A percentile compares a stretch with the other conserved stretches of the same genome.
phyloP scores from a whole-genome alignment of 306 rosid genomes.

The Sphenostylis stenocarpa region DNA sequence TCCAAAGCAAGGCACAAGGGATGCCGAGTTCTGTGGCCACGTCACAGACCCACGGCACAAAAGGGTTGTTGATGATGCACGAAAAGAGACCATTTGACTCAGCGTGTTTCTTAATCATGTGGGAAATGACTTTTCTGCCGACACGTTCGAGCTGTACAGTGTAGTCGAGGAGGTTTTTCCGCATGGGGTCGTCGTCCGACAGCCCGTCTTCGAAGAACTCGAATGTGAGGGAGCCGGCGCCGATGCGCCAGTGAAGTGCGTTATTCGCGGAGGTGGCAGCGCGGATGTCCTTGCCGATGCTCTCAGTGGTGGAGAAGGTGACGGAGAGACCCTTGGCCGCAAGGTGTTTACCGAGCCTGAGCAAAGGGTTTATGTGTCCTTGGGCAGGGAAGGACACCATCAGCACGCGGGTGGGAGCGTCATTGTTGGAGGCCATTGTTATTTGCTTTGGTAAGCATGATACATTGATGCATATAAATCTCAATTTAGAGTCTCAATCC shows the following conservation, averaged over 20 bases:
- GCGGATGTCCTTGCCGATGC: slow-evolving; percentile 33
- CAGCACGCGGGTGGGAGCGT: slow-evolving; percentile 35
- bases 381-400: slow-evolving; percentile 57
- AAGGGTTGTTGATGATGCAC: slow-evolving; percentile 53
- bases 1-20: slow-evolving; percentile 52
- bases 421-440: neutral
- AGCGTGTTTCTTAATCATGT: slow-evolving; percentile 31
- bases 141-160: slow-evolving; percentile 33
- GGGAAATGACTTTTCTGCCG: slow-evolving; percentile 30
- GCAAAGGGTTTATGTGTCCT: slow-evolving; percentile 59
- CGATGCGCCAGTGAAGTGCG: slow-evolving; percentile 13
- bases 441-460: no score
- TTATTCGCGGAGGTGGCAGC: neutral
- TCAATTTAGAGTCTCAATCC: no score
- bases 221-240: slow-evolving; percentile 47
- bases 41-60: slow-evolving; percentile 58
- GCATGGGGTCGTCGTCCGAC: no score
- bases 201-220: slow-evolving; percentile 45
- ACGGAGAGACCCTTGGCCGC: slow-evolving; percentile 56
- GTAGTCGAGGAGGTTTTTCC: neutral
- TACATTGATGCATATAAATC: no score
- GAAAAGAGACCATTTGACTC: slow-evolving; percentile 40
- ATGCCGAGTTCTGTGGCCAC: slow-evolving; percentile 36
- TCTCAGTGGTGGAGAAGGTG: slow-evolving; percentile 44
- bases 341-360: slow-evolving; percentile 51